phyloP scores from a whole-genome alignment of 1,139 yeast genomes.

The Candida sanyaensis region DNA sequence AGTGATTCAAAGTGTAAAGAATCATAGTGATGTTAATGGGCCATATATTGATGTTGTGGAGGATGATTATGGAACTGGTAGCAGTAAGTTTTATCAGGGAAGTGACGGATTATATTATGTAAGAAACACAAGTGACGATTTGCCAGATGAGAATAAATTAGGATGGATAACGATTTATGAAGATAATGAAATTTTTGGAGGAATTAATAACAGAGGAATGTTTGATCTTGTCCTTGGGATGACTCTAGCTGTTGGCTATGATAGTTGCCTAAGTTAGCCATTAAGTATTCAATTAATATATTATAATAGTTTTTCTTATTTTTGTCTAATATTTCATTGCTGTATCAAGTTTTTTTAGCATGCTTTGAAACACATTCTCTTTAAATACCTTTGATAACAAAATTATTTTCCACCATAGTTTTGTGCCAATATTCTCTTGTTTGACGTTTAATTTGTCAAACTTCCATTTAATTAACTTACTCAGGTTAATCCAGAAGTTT shows the following conservation, averaged over 20 bases:
- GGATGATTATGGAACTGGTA: constrained; percentile 28
- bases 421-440: not conserved
- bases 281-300: not conserved
- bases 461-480: constrained; percentile 5
- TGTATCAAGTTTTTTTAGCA: constrained; percentile 12
- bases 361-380: constrained; percentile 7
- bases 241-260: constrained; percentile 57
- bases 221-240: constrained; percentile 58
- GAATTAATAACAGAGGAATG: constrained; percentile 36
- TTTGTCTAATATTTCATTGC: constrained; percentile 4
- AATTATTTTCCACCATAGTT: constrained; percentile 13
- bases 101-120: constrained; percentile 57
- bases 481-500: constrained; percentile 7
- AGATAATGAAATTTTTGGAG: constrained; percentile 29
- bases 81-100: constrained; percentile 42
- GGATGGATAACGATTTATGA: constrained; percentile 69
- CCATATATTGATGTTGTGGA: constrained; percentile 19
- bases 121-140: constrained; percentile 54
- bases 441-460: constrained; percentile 5
- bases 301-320: not conserved
- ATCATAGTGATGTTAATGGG: constrained; percentile 21
- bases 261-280: constrained; percentile 19
- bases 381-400: constrained; percentile 13
- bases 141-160: constrained; percentile 57
- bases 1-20: constrained; percentile 28